Conservation (phyloP, 2,329 filamentous ascomycete genomes). For the Aurifilum marmelostoma region DNA sequence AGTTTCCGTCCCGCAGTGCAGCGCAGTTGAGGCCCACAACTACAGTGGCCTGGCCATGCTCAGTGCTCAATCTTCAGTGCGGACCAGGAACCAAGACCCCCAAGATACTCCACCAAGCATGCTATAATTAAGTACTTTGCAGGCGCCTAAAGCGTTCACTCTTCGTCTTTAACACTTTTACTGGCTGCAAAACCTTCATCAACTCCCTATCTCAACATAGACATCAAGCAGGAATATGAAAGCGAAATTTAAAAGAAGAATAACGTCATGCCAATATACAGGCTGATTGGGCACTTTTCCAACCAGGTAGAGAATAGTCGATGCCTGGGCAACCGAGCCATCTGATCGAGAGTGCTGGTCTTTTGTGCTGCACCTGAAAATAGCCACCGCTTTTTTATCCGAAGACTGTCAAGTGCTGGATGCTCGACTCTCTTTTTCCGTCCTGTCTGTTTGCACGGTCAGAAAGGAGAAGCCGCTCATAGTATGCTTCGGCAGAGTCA, state of each 20-base stretch:
- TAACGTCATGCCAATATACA: no score
- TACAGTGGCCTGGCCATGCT: background rate
- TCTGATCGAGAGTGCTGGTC: background rate
- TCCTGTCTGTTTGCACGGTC: background rate
- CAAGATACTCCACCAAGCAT: no score
- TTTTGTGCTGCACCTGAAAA: background rate
- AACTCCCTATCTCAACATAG: no score
- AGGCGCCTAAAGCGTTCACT: no score
- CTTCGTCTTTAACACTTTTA: no score
- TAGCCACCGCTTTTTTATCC: slow-evolving; percentile 20
- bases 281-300: no score
- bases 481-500: background rate
- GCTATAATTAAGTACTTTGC: no score
- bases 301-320: background rate
- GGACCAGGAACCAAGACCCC: no score
- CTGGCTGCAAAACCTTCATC: no score
- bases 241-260: no score
- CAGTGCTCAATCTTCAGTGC: no score
- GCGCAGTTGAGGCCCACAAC: background rate
- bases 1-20: background rate
- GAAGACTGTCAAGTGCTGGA: background rate
- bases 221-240: no score
- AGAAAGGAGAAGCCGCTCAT: background rate
- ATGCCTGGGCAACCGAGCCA: background rate
- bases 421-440: background rate